Evolutionary conservation across 805 yeast species (phyloP).

Genomic region (Ogataea ganodermae): DNA sequence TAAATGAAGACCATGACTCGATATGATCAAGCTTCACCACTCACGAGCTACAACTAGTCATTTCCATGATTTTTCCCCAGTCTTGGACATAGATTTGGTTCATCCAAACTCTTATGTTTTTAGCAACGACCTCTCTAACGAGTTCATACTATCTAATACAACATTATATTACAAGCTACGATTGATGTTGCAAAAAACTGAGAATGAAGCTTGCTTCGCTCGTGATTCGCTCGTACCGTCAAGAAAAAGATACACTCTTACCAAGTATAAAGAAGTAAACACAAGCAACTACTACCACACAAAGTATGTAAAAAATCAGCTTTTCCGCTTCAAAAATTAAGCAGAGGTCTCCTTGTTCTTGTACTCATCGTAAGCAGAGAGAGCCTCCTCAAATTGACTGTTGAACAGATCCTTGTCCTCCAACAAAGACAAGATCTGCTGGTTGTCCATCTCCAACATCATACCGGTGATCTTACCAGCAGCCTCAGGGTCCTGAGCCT

Average conservation of each 20-base stretch:
- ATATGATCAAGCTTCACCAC: no score
- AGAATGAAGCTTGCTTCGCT: neutral
- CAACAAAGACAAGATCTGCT: constrained; percentile 83
- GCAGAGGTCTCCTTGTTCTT: constrained; percentile 49
- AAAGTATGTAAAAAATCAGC: constrained; percentile 8
- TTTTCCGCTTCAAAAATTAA: constrained; percentile 10
- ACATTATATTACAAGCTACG: no score
- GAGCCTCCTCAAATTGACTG: constrained; percentile 92
- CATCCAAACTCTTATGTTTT: no score
- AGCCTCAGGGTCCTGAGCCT: constrained; percentile 88
- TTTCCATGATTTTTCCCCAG: no score
- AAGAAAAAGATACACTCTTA: constrained; percentile 5
- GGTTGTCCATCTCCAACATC: constrained; percentile 93
- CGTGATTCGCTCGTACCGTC: neutral
- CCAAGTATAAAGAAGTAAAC: constrained; percentile 9
- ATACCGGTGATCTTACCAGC: constrained; percentile 99
- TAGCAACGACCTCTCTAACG: no score
- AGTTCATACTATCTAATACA: no score
- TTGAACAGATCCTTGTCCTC: constrained; percentile 89
- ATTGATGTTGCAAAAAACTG: no score
- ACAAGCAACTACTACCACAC: constrained; percentile 11
- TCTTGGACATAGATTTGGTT: no score
- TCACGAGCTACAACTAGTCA: no score
- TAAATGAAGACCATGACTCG: no score
- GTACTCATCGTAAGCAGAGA: constrained; percentile 90